Base-by-base conservation (phyloP, 2,329 filamentous ascomycete genomes). In the Scorias spongiosa region DNA sequence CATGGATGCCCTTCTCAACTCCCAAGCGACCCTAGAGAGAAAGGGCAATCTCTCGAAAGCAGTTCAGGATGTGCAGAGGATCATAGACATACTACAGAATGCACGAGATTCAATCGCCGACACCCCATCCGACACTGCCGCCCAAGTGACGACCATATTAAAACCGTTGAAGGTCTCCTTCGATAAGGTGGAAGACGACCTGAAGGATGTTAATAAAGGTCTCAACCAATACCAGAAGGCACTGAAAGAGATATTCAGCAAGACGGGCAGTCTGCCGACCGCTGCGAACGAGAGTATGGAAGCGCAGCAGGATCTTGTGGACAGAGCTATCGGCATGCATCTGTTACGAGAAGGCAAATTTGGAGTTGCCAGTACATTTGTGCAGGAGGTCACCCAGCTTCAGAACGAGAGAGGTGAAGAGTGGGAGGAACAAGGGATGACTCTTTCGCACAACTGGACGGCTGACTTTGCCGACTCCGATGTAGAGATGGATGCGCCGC, bases 261-360 rank as follows among this genome's bases (percentile, higher is more conserved):
- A 80, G 65, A 74, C 76, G 48, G 75, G 75, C 48, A 76, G 79
- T 11, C 69, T 83, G 11, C 77, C 89, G 0, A 83, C 80, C 11
- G 82, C 78, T 56, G 83, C 88, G 46, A 80, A 86, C 55, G 86
- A 93, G 63, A 81, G 80, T 29, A 78, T 95, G 62, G 79, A 77
- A 1, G 75, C 80, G 15, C 79, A 93, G 51, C 74, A 82, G 3
- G 70, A 74, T 12, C 71, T 95, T 10, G 85, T 96, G 58, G 93
- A 95, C 64, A 78, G 88, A 45, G 89, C 91, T 6, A 93, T 98
- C 54, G 84, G 84, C 9, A 95, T 96, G 87, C 91, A 98, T 59
- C 74, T 98, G 17, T 74, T 98, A 34, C 84, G 91, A 36, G 89
- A 96, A 65, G 91, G 91, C 41, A 84, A 94, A 58, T 98, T 98